phyloP scores from a whole-genome alignment of 352 stramenopile species.

The Globisporangium mamillatum region DNA sequence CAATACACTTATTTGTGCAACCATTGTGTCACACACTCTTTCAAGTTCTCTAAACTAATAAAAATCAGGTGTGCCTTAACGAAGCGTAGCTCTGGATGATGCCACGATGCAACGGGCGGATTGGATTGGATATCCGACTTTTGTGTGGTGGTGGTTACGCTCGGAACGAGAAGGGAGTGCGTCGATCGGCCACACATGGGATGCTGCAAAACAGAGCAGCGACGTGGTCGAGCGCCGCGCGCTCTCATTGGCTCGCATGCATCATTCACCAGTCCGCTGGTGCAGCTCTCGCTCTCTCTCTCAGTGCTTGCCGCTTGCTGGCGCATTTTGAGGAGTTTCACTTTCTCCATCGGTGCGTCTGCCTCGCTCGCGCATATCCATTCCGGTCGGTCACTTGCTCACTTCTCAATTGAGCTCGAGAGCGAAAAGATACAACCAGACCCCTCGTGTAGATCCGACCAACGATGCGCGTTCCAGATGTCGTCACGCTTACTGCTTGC shows the following conservation, averaged over 20 bases:
- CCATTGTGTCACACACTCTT: not conserved
- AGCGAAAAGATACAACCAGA: not conserved
- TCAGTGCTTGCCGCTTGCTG: not conserved
- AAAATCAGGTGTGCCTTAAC: not conserved
- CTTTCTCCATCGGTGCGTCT: not conserved
- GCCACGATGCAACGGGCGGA: not conserved
- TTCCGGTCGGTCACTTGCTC: not conserved
- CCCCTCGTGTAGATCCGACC: not conserved
- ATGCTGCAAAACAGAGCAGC: not conserved
- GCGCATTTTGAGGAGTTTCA: conserved; percentile 2
- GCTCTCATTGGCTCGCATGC: not conserved
- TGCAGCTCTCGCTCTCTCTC: not conserved
- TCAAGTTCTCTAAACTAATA: not conserved
- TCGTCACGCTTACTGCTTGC: not conserved
- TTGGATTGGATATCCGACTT: not conserved
- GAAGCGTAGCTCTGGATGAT: not conserved
- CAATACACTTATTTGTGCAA: not conserved
- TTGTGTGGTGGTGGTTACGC: not conserved
- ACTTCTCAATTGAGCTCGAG: conserved; percentile 7
- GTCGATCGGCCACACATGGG: not conserved
- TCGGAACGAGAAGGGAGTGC: not conserved
- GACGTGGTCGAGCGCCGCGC: not conserved
- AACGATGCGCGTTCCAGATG: conserved; percentile 9
- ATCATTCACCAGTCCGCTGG: conserved; percentile 4
- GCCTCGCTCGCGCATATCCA: not conserved